Base-by-base conservation (phyloP, 2,329 filamentous ascomycete species). In the Polychaeton citri region DNA sequence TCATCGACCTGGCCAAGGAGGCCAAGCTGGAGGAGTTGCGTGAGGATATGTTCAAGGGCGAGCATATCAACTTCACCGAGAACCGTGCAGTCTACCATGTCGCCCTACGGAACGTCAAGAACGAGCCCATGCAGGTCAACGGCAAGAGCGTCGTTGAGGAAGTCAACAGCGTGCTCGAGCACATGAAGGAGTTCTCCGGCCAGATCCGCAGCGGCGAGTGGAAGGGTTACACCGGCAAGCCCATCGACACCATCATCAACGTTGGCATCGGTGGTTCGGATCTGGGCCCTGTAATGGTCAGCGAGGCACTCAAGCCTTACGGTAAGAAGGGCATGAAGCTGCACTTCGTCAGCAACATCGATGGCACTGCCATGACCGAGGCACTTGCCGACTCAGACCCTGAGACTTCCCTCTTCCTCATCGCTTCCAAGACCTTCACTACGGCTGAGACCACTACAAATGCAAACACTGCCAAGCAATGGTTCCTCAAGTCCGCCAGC, bases 41-140 rank as follows among this genome's bases (percentile, higher is more conserved):
- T 46, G 88, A 98, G 75, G 79, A 79, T 57, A 94, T 98, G 87
- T 98, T 98, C 65, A 79, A 77, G 39, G 90, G 90, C 51, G 84
- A 96, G 58, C 88, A 92, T 74, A 96, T 98, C 72, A 98, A 98
- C 75, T 95, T 95, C 68, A 98, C 90, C 41, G 90, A 98, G 71
- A 71, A 88, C 58, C 80, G 90, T 46, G 90, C 90, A 47, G 90
- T 98, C 47, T 93, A 93, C 69, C 90, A 98, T 66, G 75, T 84
- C 49, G 90, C 90, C 33, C 74, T 98, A 55, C 81, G 90, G 60
- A 98, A 98, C 61, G 79, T 86, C 45, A 72, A 76, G 59, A 86
- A 83, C 59, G 76, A 83, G 72, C 76, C 69, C 33, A 77, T 80
- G 74, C 59, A 84, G 63, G 90, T 96, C 20, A 80, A 95, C 47